phyloP scores from a whole-genome alignment of 1,284 basidiomycete genomes.

The Ceratobasidium papillatum region DNA sequence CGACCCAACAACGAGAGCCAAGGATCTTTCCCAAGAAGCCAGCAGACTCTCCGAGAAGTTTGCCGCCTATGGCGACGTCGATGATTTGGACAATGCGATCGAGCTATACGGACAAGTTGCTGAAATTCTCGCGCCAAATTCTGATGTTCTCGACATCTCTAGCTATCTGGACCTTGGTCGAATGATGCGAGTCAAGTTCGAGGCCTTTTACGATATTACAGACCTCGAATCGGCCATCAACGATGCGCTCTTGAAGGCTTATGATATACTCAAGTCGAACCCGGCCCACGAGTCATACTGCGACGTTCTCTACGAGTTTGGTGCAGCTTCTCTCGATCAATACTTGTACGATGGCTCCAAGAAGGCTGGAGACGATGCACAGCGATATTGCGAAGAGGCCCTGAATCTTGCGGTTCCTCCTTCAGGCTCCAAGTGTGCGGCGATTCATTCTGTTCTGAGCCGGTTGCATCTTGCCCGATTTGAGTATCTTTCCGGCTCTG shows the following conservation, averaged over 20 bases:
- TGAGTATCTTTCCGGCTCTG: neutral
- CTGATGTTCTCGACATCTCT: neutral
- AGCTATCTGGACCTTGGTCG: slow-evolving; percentile 22
- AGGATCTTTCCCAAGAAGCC: neutral
- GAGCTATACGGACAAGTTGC: slow-evolving; percentile 3
- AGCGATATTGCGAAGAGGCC: neutral
- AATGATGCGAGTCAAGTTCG: slow-evolving; percentile 30
- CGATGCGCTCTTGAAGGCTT: slow-evolving; percentile 18
- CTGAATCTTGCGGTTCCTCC: neutral
- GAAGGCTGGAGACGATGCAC: neutral
- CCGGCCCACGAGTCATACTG: neutral
- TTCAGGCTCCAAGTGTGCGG: neutral
- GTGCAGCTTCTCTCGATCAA: neutral
- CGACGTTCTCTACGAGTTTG: slow-evolving; percentile 16
- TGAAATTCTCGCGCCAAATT: neutral
- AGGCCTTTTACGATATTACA: slow-evolving; percentile 9
- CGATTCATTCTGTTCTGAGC: neutral
- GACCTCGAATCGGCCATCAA: slow-evolving; percentile 21
- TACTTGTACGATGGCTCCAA: slow-evolving; percentile 9
- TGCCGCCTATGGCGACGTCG: slow-evolving; percentile 1
- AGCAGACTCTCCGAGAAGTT: neutral
- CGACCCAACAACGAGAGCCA: neutral
- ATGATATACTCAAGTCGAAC: neutral
- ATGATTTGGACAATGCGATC: slow-evolving; percentile 26
- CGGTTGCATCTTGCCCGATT: slow-evolving; percentile 15